Evolutionary conservation across 2,329 filamentous ascomycete genomes (phyloP), one percentile per base, ranked within the genome.

Genomic region (Penicillium sp.): DNA sequence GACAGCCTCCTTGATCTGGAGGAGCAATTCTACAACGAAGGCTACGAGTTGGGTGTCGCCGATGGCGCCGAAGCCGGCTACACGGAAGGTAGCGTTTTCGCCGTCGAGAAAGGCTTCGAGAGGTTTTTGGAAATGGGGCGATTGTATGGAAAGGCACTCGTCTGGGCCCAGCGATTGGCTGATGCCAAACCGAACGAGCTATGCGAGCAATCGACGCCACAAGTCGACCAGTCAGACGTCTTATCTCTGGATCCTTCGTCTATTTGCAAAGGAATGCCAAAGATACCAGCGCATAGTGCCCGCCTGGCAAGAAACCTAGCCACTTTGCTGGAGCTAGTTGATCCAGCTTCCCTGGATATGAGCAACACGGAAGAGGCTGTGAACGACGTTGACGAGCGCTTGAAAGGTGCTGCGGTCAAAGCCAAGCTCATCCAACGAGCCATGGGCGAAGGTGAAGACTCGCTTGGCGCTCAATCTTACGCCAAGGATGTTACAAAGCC

Each of bases 41-140:
- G 94, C 56, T 93, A 92, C 77, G 73, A 80, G 6, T 82, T 90
- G 52, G 94, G 94, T 42, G 73, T 85, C 46, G 77, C 81, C 40
- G 93, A 96, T 74, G 94, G 94, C 56, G 79, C 85, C 40, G 82
- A 82, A 56, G 88, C 90, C 29, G 94, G 94, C 37, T 86, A 87
- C 55, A 85, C 90, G 61, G 94, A 99, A 80, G 94, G 94, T 57
- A 89, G 92, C 49, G 85, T 91, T 20, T 91, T 97, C 69, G 94
- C 93, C 0, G 84, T 97, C 41, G 89, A 95, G 71, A 94, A 92
- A 61, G 93, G 92, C 0, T 97, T 94, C 66, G 90, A 96, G 66
- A 97, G 96, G 75, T 97, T 95, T 68, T 70, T 89, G 41, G 87
- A 91, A 59, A 84, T 91, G 72, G 93, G 93, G 2, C 82, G 82